Evolutionary conservation across 495 filamentous ascomycete species (phyloP).

Genomic region (Penicillium simplicissimum): DNA sequence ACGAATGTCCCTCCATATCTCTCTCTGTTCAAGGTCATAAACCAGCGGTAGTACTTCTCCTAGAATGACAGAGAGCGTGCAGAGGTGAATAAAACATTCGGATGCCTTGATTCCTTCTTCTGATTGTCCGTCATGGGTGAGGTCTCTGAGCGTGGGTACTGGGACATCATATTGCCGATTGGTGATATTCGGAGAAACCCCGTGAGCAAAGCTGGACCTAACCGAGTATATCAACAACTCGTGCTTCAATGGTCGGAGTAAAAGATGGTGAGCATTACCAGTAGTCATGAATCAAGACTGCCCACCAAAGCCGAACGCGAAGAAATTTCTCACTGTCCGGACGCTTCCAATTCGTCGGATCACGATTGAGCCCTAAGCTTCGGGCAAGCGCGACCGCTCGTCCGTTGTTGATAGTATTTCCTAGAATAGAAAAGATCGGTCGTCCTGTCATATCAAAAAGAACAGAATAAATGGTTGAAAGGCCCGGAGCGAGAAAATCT

Average conservation of each 20-base stretch:
- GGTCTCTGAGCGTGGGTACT: not conserved
- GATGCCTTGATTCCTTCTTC: not conserved
- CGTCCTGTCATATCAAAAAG: constrained; percentile 6
- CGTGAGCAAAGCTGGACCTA: constrained; percentile 5
- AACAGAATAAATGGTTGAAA: constrained; percentile 3
- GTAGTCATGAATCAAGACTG: constrained; percentile 7
- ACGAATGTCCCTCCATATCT: constrained; percentile 7
- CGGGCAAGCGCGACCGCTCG: constrained; percentile 1
- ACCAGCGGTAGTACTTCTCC: constrained; percentile 1
- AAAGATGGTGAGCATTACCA: not conserved
- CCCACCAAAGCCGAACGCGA: constrained; percentile 1
- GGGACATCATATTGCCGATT: constrained; percentile 9
- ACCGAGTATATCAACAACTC: not conserved
- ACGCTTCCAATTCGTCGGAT: constrained; percentile 5
- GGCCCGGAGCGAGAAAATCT: constrained; percentile 1
- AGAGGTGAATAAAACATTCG: constrained; percentile 5
- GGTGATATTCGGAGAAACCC: constrained; percentile 1
- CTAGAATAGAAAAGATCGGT: not conserved
- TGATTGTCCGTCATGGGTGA: not conserved
- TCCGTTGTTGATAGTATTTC: constrained; percentile 4
- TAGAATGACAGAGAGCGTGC: not conserved
- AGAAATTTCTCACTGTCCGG: constrained; percentile 3
- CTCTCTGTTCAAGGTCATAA: constrained; percentile 4
- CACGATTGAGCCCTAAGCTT: constrained; percentile 1
- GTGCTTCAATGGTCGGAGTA: not conserved